Evolutionary conservation across 2,329 filamentous ascomycete genomes (phyloP).

Genomic region (Aspergillus glaucus): DNA sequence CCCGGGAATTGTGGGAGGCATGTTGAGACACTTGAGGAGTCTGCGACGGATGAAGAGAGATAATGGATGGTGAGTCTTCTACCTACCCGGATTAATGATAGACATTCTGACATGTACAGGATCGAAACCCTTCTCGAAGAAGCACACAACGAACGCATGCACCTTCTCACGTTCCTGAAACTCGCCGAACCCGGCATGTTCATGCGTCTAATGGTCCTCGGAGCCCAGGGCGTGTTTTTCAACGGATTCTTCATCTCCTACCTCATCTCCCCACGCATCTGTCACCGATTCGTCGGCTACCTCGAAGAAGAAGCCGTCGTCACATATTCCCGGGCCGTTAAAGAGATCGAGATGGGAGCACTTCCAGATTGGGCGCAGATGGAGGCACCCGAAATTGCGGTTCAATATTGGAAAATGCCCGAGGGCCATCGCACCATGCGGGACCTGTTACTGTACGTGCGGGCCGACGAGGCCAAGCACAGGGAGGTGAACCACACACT

Average conservation of each 20-base stretch:
- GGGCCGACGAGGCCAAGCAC: slow-evolving; percentile 84
- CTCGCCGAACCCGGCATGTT: slow-evolving; percentile 80
- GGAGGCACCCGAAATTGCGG: slow-evolving; percentile 76
- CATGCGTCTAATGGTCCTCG: slow-evolving; percentile 87
- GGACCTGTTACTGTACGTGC: slow-evolving; percentile 80
- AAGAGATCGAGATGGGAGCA: slow-evolving; percentile 77
- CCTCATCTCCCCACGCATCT: slow-evolving; percentile 76
- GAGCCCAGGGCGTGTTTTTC: slow-evolving; percentile 93
- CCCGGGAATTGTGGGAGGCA: slow-evolving; percentile 93
- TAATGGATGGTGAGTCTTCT: slow-evolving; percentile 64
- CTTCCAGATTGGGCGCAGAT: slow-evolving; percentile 77
- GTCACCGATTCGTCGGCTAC: slow-evolving; percentile 93
- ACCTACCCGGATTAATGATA: not conserved
- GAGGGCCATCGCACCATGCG: slow-evolving; percentile 75
- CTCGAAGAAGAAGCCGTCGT: slow-evolving; percentile 95
- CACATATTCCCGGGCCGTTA: slow-evolving; percentile 85
- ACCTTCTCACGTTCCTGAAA: slow-evolving; percentile 86
- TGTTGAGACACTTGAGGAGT: slow-evolving; percentile 81
- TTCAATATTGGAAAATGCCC: slow-evolving; percentile 92
- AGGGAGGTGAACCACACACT: slow-evolving; percentile 95
- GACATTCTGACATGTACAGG: slow-evolving; percentile 39
- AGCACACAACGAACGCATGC: slow-evolving; percentile 91
- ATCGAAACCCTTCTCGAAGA: slow-evolving; percentile 89
- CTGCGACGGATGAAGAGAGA: slow-evolving; percentile 82
- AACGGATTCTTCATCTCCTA: slow-evolving; percentile 88